A percentile compares a stretch with the other conserved stretches of the same genome.
Conservation (phyloP, 2,329 filamentous ascomycete species). For the Ascochyta viciae-villosae region DNA sequence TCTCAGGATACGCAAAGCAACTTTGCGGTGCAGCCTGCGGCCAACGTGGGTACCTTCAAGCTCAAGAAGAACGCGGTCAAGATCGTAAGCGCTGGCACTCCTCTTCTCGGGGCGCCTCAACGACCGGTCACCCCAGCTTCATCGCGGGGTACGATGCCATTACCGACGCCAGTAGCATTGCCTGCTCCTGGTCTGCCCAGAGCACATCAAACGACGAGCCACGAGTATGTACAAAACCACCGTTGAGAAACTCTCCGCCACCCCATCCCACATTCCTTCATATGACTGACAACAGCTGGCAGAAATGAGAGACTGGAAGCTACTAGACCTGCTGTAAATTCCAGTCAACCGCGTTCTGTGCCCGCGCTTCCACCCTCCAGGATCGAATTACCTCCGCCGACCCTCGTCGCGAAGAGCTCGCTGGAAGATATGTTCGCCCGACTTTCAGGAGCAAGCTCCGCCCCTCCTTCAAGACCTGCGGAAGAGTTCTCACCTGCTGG, state of each 20-base stretch:
- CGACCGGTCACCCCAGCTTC: neutral
- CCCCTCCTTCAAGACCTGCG: neutral
- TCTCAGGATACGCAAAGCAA: conserved; percentile 18
- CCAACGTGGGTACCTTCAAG: conserved; percentile 22
- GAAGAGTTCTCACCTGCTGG: neutral
- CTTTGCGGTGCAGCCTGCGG: conserved; percentile 33
- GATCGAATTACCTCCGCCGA: conserved; percentile 1
- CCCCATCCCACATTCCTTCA: neutral
- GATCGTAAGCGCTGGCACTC: conserved; percentile 26
- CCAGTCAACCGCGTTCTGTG: neutral
- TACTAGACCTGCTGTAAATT: neutral
- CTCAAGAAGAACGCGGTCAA: conserved; percentile 42
- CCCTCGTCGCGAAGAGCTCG: conserved; percentile 3
- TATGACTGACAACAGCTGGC: conserved; percentile 7
- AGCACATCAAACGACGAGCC: conserved; percentile 11
- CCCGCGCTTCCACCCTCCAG: neutral
- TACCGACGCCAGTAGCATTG: neutral
- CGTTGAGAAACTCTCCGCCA: no score
- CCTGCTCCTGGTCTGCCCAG: conserved; percentile 12
- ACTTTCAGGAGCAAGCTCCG: conserved; percentile 12
- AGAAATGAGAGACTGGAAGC: conserved; percentile 1
- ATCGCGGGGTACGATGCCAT: neutral
- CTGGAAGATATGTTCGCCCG: conserved; percentile 32
- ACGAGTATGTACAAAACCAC: conserved; percentile 20
- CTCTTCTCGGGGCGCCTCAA: neutral